A percentile compares a stretch with the other conserved stretches of the same genome.
Evolutionary conservation across 2,329 filamentous ascomycete genomes (phyloP).

Genomic region (Magnaporthiopsis incrustans): DNA sequence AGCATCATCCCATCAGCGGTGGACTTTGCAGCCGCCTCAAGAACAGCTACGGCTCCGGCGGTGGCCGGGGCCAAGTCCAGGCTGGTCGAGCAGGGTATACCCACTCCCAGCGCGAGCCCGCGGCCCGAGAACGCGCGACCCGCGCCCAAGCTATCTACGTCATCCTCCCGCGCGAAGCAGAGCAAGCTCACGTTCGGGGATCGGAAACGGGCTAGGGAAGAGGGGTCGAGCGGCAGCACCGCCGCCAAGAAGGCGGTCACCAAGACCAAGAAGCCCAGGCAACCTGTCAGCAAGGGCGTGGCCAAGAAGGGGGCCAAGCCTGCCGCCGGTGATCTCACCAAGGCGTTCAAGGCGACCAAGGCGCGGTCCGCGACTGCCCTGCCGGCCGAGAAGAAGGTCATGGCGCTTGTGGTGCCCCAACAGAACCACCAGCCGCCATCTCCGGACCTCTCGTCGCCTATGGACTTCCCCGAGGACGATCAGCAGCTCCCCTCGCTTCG

Average conservation of each 20-base stretch:
- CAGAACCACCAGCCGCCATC: constrained; percentile 10
- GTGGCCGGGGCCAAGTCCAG: constrained; percentile 18
- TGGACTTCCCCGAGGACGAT: neutral
- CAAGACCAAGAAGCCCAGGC: constrained; percentile 17
- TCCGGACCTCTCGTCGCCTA: constrained; percentile 14
- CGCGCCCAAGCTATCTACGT: constrained; percentile 23
- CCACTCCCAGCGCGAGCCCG: constrained; percentile 51
- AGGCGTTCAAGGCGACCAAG: constrained; percentile 37
- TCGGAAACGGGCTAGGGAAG: neutral
- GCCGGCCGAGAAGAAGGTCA: constrained; percentile 8
- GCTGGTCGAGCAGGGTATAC: constrained; percentile 36
- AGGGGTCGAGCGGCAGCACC: neutral
- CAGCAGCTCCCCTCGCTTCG: constrained; percentile 5
- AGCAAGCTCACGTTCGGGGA: constrained; percentile 37
- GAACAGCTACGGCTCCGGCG: constrained; percentile 10
- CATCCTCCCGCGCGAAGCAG: constrained; percentile 38
- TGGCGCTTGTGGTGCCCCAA: constrained; percentile 4
- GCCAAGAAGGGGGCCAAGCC: constrained; percentile 21
- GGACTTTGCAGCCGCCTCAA: neutral
- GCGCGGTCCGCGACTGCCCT: constrained; percentile 20
- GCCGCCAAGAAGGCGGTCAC: constrained; percentile 11
- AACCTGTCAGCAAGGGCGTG: constrained; percentile 19
- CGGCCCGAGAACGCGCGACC: constrained; percentile 33
- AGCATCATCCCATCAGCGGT: neutral
- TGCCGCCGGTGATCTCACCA: constrained; percentile 25